These are phyloP conservation scores for Penicillium sp. DNA, from an alignment of 2,329 filamentous ascomycete species.

Conservation along the genomic window DNA sequence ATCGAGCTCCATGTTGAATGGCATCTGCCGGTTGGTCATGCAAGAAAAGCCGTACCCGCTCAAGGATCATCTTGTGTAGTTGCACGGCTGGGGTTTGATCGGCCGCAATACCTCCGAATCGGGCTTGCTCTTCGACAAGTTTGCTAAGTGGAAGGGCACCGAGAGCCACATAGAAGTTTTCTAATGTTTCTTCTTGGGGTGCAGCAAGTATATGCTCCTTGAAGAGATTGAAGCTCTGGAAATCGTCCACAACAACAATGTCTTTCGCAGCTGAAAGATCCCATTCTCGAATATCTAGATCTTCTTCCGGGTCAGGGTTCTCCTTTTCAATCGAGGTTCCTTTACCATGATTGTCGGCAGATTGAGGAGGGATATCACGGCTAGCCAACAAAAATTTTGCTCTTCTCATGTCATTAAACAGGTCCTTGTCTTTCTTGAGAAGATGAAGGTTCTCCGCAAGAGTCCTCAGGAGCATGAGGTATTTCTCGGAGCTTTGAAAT, in stretches of 20 bases:
- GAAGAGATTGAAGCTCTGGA: constrained; percentile 85
- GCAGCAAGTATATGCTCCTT: constrained; percentile 80
- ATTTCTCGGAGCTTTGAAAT: constrained; percentile 80
- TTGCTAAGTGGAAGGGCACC: constrained; percentile 70
- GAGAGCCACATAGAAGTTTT: constrained; percentile 79
- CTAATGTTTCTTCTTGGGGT: constrained; percentile 83
- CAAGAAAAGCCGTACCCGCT: constrained; percentile 85
- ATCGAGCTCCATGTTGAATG: constrained; percentile 84
- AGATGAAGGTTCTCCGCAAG: constrained; percentile 70
- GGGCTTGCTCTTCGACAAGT: constrained; percentile 75
- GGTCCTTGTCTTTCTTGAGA: constrained; percentile 74
- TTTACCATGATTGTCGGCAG: constrained; percentile 17
- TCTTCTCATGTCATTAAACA: constrained; percentile 73
- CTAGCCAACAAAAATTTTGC: constrained; percentile 81
- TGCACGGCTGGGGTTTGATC: constrained; percentile 69
- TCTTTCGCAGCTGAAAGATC: constrained; percentile 70
- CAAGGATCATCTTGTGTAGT: constrained; percentile 78
- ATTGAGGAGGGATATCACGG: constrained; percentile 61
- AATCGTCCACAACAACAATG: constrained; percentile 82
- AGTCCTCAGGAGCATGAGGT: constrained; percentile 76
- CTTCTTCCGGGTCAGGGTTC: constrained; percentile 60
- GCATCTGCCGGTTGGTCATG: constrained; percentile 75
- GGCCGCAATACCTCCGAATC: constrained; percentile 64
- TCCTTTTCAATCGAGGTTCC: constrained; percentile 24
- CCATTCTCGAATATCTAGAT: constrained; percentile 71